Evolutionary conservation across 1,139 yeast genomes (phyloP).

Genomic region (Schizosaccharomyces versatilis): DNA sequence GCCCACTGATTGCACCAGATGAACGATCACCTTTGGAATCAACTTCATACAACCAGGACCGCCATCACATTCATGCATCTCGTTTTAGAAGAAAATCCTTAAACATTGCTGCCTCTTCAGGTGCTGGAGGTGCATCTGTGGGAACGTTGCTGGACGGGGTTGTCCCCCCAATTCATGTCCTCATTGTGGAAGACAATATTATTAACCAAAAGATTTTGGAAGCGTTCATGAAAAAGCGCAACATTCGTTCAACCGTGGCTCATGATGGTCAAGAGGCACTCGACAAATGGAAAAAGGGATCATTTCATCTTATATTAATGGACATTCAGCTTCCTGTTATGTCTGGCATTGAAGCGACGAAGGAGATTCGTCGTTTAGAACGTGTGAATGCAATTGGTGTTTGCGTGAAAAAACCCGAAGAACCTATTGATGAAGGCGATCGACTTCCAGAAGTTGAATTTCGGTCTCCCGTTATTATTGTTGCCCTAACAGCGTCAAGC

Average conservation of each 20-base stretch:
- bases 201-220: constrained; percentile 85
- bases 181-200: constrained; percentile 88
- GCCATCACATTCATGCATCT: no score
- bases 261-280: constrained; percentile 83
- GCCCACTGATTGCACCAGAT: no score
- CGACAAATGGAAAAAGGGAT: constrained; percentile 80
- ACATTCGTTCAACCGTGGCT: constrained; percentile 68
- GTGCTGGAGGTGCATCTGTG: neutral
- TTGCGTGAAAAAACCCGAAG: constrained; percentile 26
- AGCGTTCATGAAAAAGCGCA: constrained; percentile 69
- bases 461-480: constrained; percentile 82
- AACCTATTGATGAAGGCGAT: constrained; percentile 21
- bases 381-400: constrained; percentile 65
- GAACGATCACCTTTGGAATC: no score
- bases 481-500: constrained; percentile 83
- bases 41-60: no score
- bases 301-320: constrained; percentile 78
- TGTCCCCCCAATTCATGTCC: constrained; percentile 62
- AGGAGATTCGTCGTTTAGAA: constrained; percentile 67
- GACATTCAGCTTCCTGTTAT: constrained; percentile 85
- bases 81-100: no score
- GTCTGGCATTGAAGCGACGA: constrained; percentile 82
- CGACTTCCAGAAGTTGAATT: constrained; percentile 35
- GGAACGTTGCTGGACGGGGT: constrained; percentile 17
- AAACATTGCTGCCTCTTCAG: no score